Base-by-base conservation (phyloP, 108 stramenopile genomes). In the Cyclotella kingstonii region DNA sequence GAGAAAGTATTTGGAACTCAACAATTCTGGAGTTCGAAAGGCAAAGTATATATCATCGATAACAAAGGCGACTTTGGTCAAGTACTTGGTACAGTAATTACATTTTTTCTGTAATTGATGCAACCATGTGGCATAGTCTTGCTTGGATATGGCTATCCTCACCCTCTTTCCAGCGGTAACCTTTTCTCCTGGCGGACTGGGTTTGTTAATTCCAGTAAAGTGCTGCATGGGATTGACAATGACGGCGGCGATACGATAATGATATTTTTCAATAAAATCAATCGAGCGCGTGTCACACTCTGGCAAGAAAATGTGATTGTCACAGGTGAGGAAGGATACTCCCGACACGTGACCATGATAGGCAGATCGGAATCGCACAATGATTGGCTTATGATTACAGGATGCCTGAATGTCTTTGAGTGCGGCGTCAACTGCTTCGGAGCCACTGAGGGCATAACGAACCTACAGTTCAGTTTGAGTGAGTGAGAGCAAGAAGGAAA, bases 161-260 rank as follows among this genome's bases (percentile, higher is more conserved):
- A 68, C 42, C 7, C 80, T 50, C 26, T 42, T 64, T 3, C 35
- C 12, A 42, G 44, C 7, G 0, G 60, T 81, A 7, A 78, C 67
- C 49, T 81, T 81, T 46, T 81, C 80, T 9, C 80, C 80, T n/a
- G 80, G 76, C 26, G 80, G 80, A 78, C 76, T 77, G 1, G 76
- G 33, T 40, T 76, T 77, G 54, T 81, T 81, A 2, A 81, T 42
- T 0, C 80, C 80, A 6, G 80, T 81, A 28, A 81, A 81, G 44
- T 81, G 80, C 35, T 81, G 80, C 80, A 81, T 81, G 0, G 80
- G 76, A 40, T 81, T 81, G n/a, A 81, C 72, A 49, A 81, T 68
- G 12, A 81, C 80, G 18, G 71, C 80, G 43, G 66, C 66, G 26
- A 81, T 81, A 35, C 80, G 80, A 54, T 77, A 78, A 59, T 81